Percentiles rank a stretch among this genome's conserved stretches.
These are phyloP conservation scores for Conticribra guillardii DNA, from an alignment of 108 stramenopile genomes.

Conservation along the genomic window DNA sequence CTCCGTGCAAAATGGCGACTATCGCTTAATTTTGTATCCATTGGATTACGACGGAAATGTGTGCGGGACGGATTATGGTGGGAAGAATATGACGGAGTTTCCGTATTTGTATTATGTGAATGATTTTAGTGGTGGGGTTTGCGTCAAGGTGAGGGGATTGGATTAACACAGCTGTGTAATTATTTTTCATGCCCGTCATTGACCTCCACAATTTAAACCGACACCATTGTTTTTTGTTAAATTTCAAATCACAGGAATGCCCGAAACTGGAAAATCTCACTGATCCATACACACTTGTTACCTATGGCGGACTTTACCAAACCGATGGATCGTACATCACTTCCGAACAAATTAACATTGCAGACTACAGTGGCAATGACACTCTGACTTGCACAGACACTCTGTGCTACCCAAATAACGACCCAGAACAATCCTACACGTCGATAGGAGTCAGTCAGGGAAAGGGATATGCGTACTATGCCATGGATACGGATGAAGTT, in stretches of 20 bases:
- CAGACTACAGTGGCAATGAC: slow-evolving; percentile 54
- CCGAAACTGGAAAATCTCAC: slow-evolving; percentile 38
- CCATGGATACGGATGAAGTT: slow-evolving; percentile 59
- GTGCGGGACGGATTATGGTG: slow-evolving; percentile 70
- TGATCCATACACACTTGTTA: slow-evolving; percentile 66
- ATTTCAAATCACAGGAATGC: slow-evolving; percentile 26
- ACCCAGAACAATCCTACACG: slow-evolving; percentile 41
- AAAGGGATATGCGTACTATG: slow-evolving; percentile 71
- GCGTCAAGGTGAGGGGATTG: slow-evolving; percentile 56
- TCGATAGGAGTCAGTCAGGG: slow-evolving; percentile 60
- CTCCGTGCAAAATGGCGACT: slow-evolving; percentile 63
- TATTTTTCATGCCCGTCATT: slow-evolving; percentile 35
- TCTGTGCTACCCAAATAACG: slow-evolving; percentile 51
- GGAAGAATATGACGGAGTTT: slow-evolving; percentile 63
- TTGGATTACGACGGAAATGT: slow-evolving; percentile 80
- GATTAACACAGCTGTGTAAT: neutral
- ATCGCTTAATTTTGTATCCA: slow-evolving; percentile 67
- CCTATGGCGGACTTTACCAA: slow-evolving; percentile 69
- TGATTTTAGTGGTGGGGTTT: slow-evolving; percentile 70
- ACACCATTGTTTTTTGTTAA: too few species aligned
- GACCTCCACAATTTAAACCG: neutral
- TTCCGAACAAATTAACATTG: slow-evolving; percentile 49
- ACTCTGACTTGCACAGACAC: slow-evolving; percentile 48
- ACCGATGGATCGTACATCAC: slow-evolving; percentile 37
- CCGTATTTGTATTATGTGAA: slow-evolving; percentile 77